Evolutionary conservation across 1,284 basidiomycete genomes (phyloP).

Genomic region (Anthracocystis setariae): DNA sequence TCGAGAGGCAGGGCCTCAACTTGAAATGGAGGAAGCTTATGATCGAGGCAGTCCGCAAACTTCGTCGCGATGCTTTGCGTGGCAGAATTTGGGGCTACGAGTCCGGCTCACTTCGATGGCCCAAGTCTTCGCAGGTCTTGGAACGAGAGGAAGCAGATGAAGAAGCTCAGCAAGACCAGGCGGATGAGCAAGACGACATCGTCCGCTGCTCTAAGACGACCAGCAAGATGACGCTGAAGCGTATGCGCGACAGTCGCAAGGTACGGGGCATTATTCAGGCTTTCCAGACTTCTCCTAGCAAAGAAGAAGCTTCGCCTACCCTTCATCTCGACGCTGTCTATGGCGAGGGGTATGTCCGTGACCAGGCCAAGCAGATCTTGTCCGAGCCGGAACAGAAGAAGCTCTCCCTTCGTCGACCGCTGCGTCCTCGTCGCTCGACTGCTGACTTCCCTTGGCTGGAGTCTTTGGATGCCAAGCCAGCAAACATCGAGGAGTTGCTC

Average conservation of each 20-base stretch:
- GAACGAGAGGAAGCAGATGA: conserved; percentile 31
- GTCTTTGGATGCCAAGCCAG: conserved; percentile 9
- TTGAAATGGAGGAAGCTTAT: conserved; percentile 59
- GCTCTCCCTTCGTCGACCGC: conserved; percentile 31
- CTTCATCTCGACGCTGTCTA: conserved; percentile 32
- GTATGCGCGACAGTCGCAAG: conserved; percentile 55
- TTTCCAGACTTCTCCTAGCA: conserved; percentile 48
- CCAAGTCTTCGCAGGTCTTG: conserved; percentile 29
- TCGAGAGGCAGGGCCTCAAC: conserved; percentile 58
- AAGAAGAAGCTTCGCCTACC: conserved; percentile 19
- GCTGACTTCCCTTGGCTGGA: conserved; percentile 45
- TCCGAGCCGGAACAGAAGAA: conserved; percentile 45
- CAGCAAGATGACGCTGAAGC: conserved; percentile 55
- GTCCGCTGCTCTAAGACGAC: conserved; percentile 30
- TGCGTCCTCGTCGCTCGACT: conserved; percentile 39
- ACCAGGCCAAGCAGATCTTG: conserved; percentile 47
- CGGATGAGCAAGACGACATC: conserved; percentile 22
- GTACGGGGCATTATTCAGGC: conserved; percentile 56
- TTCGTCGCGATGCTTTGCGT: conserved; percentile 54
- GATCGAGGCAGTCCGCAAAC: conserved; percentile 56
- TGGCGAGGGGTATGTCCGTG: conserved; percentile 49
- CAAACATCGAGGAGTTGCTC: conserved; percentile 41
- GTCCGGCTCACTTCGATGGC: conserved; percentile 41
- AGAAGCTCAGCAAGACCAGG: conserved; percentile 3
- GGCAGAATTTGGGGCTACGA: conserved; percentile 60